Base-by-base conservation (phyloP, 208 protist genomes). In the Leishmania guyanensis region DNA sequence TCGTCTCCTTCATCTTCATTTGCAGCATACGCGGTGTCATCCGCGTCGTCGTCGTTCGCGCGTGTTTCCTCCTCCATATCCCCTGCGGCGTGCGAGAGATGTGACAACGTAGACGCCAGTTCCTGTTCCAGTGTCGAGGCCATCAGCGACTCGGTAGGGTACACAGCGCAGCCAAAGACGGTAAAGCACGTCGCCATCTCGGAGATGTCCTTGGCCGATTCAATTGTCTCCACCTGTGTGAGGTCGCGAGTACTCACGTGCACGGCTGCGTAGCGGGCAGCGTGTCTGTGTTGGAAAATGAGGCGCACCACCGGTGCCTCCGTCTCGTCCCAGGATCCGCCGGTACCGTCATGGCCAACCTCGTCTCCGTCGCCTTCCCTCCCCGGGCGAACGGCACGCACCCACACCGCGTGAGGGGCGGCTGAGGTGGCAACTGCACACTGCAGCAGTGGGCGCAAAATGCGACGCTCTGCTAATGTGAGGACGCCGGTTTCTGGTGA, bases 371-470 rank as follows among this genome's bases (percentile, higher is more conserved):
- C 69, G 43, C 43, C 69, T 26, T 46, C 46, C 14, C 26, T 73
- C 46, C 53, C 73, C 20, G 54, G 6, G 10, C 70, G 43, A 5
- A 60, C 36, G 3, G 77, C 66, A 10, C 80, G 78, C 17, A 88
- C 71, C 76, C 80, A 82, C 12, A 82, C 71, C 5, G 64, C 75
- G 51, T 81, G 64, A 48, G 73, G 70, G 20, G 78, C 81, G 6
- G 77, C 68, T 17, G 80, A 76, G 64, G 81, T 66, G 16, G 68
- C 68, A 51, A 84, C 62, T 26, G 80, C 81, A 36, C 84, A 82
- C 50, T 84, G 84, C 53, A 88, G 75, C 53, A 82, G 72, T n/a
- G 80, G 64, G 20, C 74, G 70, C 26, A 84, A 46, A 36, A 14
- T 39, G 43, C 50, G 62, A 22, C 56, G 50, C 76, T 87, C 62